These are phyloP conservation scores for Lolium perenne DNA, from an alignment of 176 grass and related monocot genomes.

Conservation along the genomic window DNA sequence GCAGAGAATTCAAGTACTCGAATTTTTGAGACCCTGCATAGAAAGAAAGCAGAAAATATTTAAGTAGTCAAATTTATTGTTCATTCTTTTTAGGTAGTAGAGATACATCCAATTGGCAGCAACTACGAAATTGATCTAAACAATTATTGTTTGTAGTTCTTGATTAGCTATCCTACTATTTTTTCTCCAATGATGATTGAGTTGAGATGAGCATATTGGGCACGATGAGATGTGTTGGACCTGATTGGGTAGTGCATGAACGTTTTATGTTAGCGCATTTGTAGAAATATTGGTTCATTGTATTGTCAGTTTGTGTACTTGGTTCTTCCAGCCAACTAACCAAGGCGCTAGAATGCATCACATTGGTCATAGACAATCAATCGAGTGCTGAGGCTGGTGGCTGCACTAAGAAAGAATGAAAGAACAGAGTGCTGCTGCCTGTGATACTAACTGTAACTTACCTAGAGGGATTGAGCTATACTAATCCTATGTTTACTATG, in stretches of 20 bases:
- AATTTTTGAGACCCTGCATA: no score
- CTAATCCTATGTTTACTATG: not conserved
- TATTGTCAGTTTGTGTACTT: not conserved
- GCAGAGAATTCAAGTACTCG: no score
- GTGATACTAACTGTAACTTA: not conserved
- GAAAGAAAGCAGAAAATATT: no score
- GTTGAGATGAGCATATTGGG: not conserved
- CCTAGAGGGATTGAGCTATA: not conserved
- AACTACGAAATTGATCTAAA: no score
- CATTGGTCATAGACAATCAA: not conserved
- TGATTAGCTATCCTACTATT: not conserved
- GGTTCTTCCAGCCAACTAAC: constrained; percentile 2
- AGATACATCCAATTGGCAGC: no score
- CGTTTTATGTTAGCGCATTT: not conserved
- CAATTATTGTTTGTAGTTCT: constrained; percentile 5
- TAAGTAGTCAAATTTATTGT: no score
- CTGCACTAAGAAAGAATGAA: not conserved
- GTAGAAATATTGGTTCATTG: not conserved
- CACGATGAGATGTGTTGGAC: not conserved
- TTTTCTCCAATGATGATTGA: not conserved
- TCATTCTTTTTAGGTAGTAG: no score
- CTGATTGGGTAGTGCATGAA: not conserved
- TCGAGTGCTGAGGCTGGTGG: not conserved
- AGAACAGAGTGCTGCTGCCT: not conserved
- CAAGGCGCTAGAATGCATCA: not conserved